phyloP scores from a whole-genome alignment of 2,329 filamentous ascomycete species.

The Fusarium floridanum region DNA sequence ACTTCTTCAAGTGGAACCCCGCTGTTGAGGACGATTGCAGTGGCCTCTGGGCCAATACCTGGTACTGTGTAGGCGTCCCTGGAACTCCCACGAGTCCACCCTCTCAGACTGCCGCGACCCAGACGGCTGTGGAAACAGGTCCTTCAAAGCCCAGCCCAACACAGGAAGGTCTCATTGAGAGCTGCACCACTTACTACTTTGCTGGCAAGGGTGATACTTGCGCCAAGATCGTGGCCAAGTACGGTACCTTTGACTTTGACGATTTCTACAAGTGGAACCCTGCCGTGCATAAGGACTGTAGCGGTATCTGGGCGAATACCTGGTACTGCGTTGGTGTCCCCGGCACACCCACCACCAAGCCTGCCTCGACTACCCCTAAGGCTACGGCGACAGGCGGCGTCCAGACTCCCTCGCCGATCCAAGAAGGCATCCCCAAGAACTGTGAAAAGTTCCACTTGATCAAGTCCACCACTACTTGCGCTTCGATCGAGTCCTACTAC shows the following conservation, averaged over 20 bases:
- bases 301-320: not conserved
- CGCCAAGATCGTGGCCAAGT: not conserved
- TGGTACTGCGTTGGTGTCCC: not conserved
- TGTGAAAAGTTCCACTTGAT: not conserved
- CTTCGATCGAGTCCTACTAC: not conserved
- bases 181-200: slow-evolving; percentile 27
- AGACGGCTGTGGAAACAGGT: not conserved
- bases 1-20: slow-evolving; percentile 11
- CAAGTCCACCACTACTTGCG: too few relatives aligned
- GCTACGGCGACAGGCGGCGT: not conserved
- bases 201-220: slow-evolving; percentile 12
- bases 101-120: not conserved
- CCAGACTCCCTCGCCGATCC: not conserved
- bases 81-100: not conserved
- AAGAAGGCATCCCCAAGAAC: not conserved
- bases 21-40: not conserved
- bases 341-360: not conserved
- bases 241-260: not conserved
- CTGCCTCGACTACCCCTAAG: not conserved
- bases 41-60: not conserved
- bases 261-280: slow-evolving; percentile 36
- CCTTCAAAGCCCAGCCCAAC: not conserved
- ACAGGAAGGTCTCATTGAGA: not conserved
- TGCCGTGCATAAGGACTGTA: not conserved
- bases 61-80: slow-evolving; percentile 15